Evolutionary conservation across 2,329 filamentous ascomycete species (phyloP), one percentile per base, ranked within the genome.

Genomic region (Epichloe aotearoae): DNA sequence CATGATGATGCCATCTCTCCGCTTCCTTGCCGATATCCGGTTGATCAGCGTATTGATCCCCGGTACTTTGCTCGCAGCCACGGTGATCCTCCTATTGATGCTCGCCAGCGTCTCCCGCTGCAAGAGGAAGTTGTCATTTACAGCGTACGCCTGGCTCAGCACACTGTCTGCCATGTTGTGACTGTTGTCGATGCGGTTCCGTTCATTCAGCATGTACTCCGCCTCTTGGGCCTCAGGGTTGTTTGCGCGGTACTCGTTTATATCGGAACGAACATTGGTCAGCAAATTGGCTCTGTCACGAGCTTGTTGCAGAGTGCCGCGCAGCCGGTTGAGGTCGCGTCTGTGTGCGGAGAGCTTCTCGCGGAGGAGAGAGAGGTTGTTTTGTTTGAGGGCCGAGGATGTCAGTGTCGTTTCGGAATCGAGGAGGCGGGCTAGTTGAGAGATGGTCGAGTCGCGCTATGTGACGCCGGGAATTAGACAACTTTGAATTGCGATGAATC

Each of bases 171-270:
- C 84, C 74, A 95, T 83, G 58, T 81, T 85, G 68, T 97, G 86
- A 62, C 87, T 94, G 64, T 88, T 84, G 64, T 98, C 93, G 62
- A 98, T 81, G 56, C 86, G 80, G 55, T 75, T 73, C 48, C 93
- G 79, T 75, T 98, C 93, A 60, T 87, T 85, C 30, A 98, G 77
- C 90, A 98, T 96, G 73, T 97, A 98, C 54, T 98, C 91, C 45
- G 88, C 88, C 70, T 97, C 93, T 50, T 84, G 86, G 3, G 82
- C 82, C 58, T 80, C 86, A 8, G 88, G 87, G 64, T 95, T 93
- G 51, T 80, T 81, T 47, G 84, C 80, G 50, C 86, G 86, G 71
- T 95, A 96, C 50, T 88, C 83, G 66, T 88, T 79, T 66, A 97
- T 97, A 66, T 98, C 93, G 61, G 85, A 86, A 55, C 88, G 86